Base-by-base conservation (phyloP, 1,139 yeast genomes). In the Zhuliangozyma blackwelliae region DNA sequence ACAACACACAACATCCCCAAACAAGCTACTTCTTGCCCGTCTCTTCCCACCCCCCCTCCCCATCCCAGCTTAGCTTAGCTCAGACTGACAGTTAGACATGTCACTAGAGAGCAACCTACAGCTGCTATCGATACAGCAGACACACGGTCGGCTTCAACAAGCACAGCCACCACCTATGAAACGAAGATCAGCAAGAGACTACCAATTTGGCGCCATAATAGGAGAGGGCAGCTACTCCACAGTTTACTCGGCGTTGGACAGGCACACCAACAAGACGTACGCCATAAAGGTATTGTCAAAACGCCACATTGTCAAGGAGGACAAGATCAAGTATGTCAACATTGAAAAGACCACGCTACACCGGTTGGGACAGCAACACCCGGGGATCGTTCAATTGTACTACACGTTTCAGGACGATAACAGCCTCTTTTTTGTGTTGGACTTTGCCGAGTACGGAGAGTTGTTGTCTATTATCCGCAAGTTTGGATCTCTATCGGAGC, bases 181-280 rank as follows among this genome's bases (percentile, higher is more conserved):
- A 41, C 41, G 40, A 59, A 57, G 61, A 38, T 51, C 85, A 10
- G 84, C 82, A 12, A 72, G 73, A 38, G 92, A 85, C 55, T 85
- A 83, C 54, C 79, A 76, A 48, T 73, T 84, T 45, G 90, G 90
- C 3, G 76, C 80, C 33, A 76, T 76, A 26, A 65, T 85, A 27
- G 95, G 95, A 11, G 90, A 82, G 56, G 95, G 95, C 2, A 83
- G 92, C 0, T 85, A 84, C 53, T 82, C 90, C 5, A 83, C 88
- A 0, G 95, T 85, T 6, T 68, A 75, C 45, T 64, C 83, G 31
- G 94, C 89, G 1, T 69, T 81, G 1, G 88, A 85, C 45, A 54
- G 65, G 27, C 75, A 71, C 36, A 74, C 77, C 27, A 65, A 65
- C 27, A 73, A 74, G 45, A 72, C 82, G 6, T 85, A 74, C 53